A percentile compares a stretch with the other conserved stretches of the same genome.
Evolutionary conservation across 1,284 basidiomycete genomes (phyloP).

Genomic region (Ustilago tritici): DNA sequence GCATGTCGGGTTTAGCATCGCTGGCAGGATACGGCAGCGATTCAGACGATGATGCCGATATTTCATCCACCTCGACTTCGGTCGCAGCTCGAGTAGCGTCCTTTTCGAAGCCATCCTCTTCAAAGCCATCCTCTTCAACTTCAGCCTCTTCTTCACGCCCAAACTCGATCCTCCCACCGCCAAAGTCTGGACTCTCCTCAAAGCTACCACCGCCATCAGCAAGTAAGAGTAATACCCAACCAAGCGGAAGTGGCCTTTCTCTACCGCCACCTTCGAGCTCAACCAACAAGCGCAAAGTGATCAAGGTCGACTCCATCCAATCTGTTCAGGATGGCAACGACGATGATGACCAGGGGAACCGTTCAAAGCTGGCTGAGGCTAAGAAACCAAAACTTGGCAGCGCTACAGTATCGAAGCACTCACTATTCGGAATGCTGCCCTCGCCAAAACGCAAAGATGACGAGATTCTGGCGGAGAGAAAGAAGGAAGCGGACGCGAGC

Average conservation of each 20-base stretch:
- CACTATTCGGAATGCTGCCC: constrained; percentile 65
- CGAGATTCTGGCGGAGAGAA: constrained; percentile 39
- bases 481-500: constrained; percentile 37
- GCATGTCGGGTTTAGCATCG: constrained; percentile 36
- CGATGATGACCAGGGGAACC: constrained; percentile 10
- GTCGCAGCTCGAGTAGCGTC: neutral
- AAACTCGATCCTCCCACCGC: constrained; percentile 29
- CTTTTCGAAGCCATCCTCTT: too few relatives aligned
- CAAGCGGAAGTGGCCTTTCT: constrained; percentile 16
- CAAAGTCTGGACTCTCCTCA: constrained; percentile 21
- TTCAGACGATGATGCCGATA: constrained; percentile 25
- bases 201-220: constrained; percentile 30
- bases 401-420: constrained; percentile 23
- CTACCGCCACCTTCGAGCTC: constrained; percentile 24
- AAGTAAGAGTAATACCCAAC: constrained; percentile 6
- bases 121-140: neutral
- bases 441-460: constrained; percentile 54
- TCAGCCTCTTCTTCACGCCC: constrained; percentile 18
- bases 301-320: constrained; percentile 46
- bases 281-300: constrained; percentile 36
- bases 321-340: constrained; percentile 9
- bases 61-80: neutral
- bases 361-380: neutral
- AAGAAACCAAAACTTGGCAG: constrained; percentile 21
- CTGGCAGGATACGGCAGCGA: constrained; percentile 44